Base-by-base conservation (phyloP, 2,329 filamentous ascomycete genomes). In the Hypoxylon sp. region DNA sequence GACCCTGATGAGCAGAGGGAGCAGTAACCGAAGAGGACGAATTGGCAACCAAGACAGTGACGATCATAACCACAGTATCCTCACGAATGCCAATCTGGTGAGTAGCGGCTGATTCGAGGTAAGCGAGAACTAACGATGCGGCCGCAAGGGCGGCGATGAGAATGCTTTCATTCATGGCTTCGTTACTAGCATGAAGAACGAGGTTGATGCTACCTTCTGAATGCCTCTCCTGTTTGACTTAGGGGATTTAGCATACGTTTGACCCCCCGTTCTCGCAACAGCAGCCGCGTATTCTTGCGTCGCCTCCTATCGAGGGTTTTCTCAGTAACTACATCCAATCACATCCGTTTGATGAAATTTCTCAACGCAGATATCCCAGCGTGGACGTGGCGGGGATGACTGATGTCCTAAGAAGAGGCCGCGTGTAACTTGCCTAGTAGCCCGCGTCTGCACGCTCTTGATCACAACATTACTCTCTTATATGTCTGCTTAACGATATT, bases 381-480 rank as follows among this genome's bases (percentile, higher is more conserved):
- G 23, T 46, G 34, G 30, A 8, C 23, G 34, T 63, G 63, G 59
- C 23, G 53, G 23, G 16, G 21, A 59, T 66, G 54, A 66, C 45
- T 34, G 14, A 21, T 16, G 32, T n/a, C n/a, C n/a, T n/a, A 21
- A 23, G 23, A 34, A 56, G 51, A 47, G 16, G 30, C 23, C 14
- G 25, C 30, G 14, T 54, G 27, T 51, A 52, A 19, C 47, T n/a
- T 30, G 19, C 6, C 14, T 61, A 61, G 14, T 32, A 23, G 34
- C 2, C 21, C 46, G 12, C 37, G 52, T 52, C 16, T 45, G 41
- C 5, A 4, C 2, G 12, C 25, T 19, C 12, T 48, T 11, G 23
- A 48, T 25, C 14, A 23, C 4, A 48, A 48, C 39, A 48, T 37
- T 19, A 25, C 30, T n/a, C 34, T 39, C 34, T 39, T 29, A 34